Evolutionary conservation across 1,284 basidiomycete genomes (phyloP), one percentile per base, ranked within the genome.

Genomic region (Singerocomus inundabilis): DNA sequence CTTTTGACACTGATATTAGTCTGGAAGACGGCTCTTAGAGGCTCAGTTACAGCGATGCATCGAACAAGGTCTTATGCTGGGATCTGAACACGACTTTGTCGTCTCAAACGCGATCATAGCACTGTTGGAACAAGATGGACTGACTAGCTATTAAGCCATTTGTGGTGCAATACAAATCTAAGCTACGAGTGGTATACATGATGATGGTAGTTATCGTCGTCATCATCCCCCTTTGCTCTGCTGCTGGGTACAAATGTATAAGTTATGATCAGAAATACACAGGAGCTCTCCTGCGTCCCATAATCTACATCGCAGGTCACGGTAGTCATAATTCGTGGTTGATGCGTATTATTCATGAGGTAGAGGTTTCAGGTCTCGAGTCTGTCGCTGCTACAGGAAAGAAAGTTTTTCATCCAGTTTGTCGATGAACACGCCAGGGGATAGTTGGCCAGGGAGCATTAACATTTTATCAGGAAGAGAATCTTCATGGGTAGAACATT

Each of bases 61-160:
- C 31, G 79, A 84, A 58, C 73, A 75, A 5, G 80, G 81, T 9
- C 66, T 72, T 0, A 66, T 77, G 43, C 69, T 84, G 6, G 73
- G 78, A 44, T 66, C 76, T 16, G 72, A 72, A 12, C 68, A 72
- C 33, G 73, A 80, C 35, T 81, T 82, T 58, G 76, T 81, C 8
- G 80, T 91, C 1, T 68, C 87, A 4, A 69, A 74, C 16, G 85
- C 88, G 0, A 93, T 93, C 70, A 73, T 87, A 51, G 81, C 81
- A 5, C 68, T 93, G 21, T 68, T 94, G 16, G 76, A 76, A 16
- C 69, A 78, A 29, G 88, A 88, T 56, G 84, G 84, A 24, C 56
- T 75, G 18, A 64, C 43, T 21, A 31, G 47, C 5, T 21, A 48
- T 38, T 45, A 53, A 30, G 25, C 7, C 1, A 33, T 40, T n/a